phyloP scores from a whole-genome alignment of 2,329 filamentous ascomycete species.

The Exophiala viscosa region DNA sequence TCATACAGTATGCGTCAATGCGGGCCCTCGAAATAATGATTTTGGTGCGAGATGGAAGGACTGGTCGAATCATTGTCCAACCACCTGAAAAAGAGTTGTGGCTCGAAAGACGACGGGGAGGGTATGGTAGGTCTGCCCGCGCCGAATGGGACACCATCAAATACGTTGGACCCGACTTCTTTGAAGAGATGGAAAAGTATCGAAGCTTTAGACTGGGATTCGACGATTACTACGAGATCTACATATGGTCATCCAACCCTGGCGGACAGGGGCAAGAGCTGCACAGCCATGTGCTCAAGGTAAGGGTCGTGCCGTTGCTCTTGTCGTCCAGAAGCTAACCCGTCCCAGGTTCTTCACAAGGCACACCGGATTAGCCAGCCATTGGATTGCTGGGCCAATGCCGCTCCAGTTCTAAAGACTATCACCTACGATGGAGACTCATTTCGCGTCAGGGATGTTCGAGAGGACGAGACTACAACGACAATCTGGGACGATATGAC shows the following conservation, averaged over 20 bases:
- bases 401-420: constrained; percentile 36
- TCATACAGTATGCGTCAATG: constrained; percentile 44
- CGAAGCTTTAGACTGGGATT: constrained; percentile 41
- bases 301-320: no score
- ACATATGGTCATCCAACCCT: constrained; percentile 39
- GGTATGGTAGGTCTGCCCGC: constrained; percentile 38
- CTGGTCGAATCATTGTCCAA: constrained; percentile 35
- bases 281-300: constrained; percentile 28
- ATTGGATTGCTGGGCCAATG: no score
- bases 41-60: constrained; percentile 43
- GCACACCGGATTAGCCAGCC: constrained; percentile 33
- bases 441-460: constrained; percentile 36
- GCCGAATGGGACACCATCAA: constrained; percentile 38
- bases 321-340: constrained; percentile 26
- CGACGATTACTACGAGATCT: constrained; percentile 44
- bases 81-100: constrained; percentile 40
- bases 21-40: constrained; percentile 36
- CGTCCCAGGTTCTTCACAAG: constrained; percentile 35
- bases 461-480: constrained; percentile 33
- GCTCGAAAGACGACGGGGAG: constrained; percentile 39
- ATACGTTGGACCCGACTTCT: constrained; percentile 37
- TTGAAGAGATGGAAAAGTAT: constrained; percentile 38
- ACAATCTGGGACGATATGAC: constrained; percentile 36
- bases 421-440: constrained; percentile 36
- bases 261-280: constrained; percentile 33